phyloP scores from a whole-genome alignment of 305 asterid species.

The Ajuga reptans region DNA sequence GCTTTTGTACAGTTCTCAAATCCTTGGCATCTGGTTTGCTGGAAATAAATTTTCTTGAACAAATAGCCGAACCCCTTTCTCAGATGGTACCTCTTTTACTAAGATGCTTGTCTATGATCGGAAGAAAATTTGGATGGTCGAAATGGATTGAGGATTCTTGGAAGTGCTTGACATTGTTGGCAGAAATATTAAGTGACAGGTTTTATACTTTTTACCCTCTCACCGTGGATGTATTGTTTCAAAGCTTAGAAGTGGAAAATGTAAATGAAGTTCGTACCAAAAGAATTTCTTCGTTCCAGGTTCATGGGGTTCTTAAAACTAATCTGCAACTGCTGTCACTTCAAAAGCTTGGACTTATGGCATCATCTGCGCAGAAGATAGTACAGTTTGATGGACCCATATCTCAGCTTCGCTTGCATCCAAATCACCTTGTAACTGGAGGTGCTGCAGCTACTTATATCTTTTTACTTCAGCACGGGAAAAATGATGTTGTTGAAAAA shows the following conservation, averaged over 20 bases:
- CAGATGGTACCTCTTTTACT: constrained; percentile 76
- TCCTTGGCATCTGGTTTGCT: constrained; percentile 95
- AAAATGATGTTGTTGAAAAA: constrained; percentile 62
- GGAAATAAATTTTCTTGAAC: constrained; percentile 84
- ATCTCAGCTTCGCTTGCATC: constrained; percentile 91
- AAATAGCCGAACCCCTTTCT: constrained; percentile 74
- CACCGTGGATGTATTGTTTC: constrained; percentile 76
- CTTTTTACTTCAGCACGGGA: constrained; percentile 82
- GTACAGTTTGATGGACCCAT: constrained; percentile 62
- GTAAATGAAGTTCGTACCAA: constrained; percentile 31
- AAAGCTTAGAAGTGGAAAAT: constrained; percentile 59
- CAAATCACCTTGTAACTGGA: constrained; percentile 88
- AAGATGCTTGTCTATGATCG: constrained; percentile 73
- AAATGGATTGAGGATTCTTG: constrained; percentile 95
- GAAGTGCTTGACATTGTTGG: constrained; percentile 97
- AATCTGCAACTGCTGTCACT: constrained; percentile 85
- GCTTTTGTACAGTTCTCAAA: constrained; percentile 89
- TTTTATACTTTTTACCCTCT: constrained; percentile 71
- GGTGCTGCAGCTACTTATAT: constrained; percentile 87
- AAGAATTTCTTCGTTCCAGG: constrained; percentile 65
- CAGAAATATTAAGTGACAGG: constrained; percentile 82
- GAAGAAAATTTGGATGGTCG: constrained; percentile 93
- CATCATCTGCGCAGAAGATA: constrained; percentile 68
- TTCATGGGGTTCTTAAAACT: constrained; percentile 95
- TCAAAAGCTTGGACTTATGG: constrained; percentile 82